Base-by-base conservation (phyloP, 2,329 filamentous ascomycete species). In the Emmonsia crescens region DNA sequence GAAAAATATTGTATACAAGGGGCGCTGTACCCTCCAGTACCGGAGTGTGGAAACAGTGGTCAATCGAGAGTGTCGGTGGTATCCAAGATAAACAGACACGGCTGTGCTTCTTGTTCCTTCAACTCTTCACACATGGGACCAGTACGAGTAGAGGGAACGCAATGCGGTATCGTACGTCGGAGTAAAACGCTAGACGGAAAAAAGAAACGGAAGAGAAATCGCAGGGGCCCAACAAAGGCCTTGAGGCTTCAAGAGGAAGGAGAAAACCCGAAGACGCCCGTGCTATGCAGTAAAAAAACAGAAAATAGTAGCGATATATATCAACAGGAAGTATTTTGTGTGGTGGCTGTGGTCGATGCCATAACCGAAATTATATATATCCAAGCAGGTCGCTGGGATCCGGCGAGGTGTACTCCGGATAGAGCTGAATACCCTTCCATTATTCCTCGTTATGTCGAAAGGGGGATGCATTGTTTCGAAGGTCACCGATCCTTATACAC, bases 401-500 rank as follows among this genome's bases (percentile, higher is more conserved):
- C 9, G 42, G 29, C 19, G n/a, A 31, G 19, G 19, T 14, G 14
- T 33, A 3, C 24, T 8, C 5, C 10, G 5, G 10, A 29, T 38
- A 21, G n/a, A 24, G 33, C 33, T 14, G 10, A 24, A 58, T 48
- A 33, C 10, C 36, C 33, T 27, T 3, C 29, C 14, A 5, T 21
- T 33, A 54, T 54, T 33, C 51, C 51, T 36, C 51, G 31, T 24
- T 24, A 27, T 4, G 49, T 64, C 55, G 36, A 57, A 57, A 29
- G 24, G 5, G 16, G 19, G 24, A 40, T 3, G 14, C 5, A 21
- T 24, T 19, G 5, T 46, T 55, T 33, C 19, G 3, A 46, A 61
- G 55, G 70, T 74, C 72, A 89, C 82, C 85, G 82, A 74, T 95
- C 89, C 79, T 95, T 95, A 77, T 94, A 96, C 63, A 96, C 80